Percentiles rank a stretch among this genome's conserved stretches.
phyloP scores from a whole-genome alignment of 805 yeast genomes.

The Torulaspora gathmanii region DNA sequence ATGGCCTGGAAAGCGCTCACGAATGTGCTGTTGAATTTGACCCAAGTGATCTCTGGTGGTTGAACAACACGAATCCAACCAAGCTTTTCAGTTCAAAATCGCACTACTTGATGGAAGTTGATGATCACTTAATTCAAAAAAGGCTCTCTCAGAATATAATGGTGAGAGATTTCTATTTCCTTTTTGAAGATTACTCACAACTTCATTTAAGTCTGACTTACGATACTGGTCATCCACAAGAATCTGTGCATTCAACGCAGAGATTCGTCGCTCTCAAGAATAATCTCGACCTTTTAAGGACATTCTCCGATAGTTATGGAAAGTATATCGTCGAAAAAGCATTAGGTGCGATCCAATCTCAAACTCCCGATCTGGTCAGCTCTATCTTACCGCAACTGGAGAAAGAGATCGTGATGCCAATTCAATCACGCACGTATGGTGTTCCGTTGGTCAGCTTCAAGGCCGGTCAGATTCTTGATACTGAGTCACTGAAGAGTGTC shows the following conservation, averaged over 20 bases:
- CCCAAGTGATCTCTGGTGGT: slow-evolving; percentile 61
- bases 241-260: slow-evolving; percentile 40
- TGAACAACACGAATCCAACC: slow-evolving; percentile 53
- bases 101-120: slow-evolving; percentile 54
- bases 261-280: slow-evolving; percentile 40
- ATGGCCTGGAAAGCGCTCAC: slow-evolving; percentile 8
- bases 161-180: slow-evolving; percentile 62
- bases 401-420: slow-evolving; percentile 46
- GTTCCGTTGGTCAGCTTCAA: slow-evolving; percentile 47
- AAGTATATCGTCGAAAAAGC: slow-evolving; percentile 45
- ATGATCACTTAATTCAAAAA: slow-evolving; percentile 49
- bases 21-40: slow-evolving; percentile 17
- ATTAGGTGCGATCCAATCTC: slow-evolving; percentile 30
- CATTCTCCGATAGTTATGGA: slow-evolving; percentile 50
- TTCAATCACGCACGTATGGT: slow-evolving; percentile 70
- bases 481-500: slow-evolving; percentile 52
- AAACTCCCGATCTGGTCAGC: slow-evolving; percentile 31
- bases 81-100: slow-evolving; percentile 17
- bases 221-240: slow-evolving; percentile 50
- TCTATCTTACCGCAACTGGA: slow-evolving; percentile 37
- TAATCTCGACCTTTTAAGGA: slow-evolving; percentile 46
- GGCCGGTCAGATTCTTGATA: slow-evolving; percentile 46
- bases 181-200: slow-evolving; percentile 70
- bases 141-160: slow-evolving; percentile 49
- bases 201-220: slow-evolving; percentile 54